phyloP scores from a whole-genome alignment of 176 grass and related monocot genomes.

The Metroxylon sagu region DNA sequence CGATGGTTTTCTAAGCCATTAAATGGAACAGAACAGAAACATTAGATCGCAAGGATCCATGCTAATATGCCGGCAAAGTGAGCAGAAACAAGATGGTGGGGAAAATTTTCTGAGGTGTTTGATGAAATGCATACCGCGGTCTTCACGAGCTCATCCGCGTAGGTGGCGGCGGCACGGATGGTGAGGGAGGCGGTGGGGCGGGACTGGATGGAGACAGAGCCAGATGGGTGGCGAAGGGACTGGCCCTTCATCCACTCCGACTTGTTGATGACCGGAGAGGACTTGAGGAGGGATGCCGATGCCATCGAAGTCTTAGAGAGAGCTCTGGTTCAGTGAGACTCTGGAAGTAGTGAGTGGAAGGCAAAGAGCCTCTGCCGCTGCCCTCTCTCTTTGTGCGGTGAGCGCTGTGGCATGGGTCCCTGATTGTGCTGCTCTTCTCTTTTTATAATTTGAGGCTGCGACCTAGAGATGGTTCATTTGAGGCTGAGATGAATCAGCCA shows the following conservation, averaged over 20 bases:
- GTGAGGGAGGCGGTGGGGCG: conserved; percentile 1
- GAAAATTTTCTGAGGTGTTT: no score
- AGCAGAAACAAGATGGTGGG: no score
- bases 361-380: no score
- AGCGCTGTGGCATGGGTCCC: not conserved
- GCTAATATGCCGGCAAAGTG: no score
- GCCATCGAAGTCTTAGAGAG: conserved; percentile 22
- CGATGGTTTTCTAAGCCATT: conserved; percentile 10
- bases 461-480: conserved; percentile 16
- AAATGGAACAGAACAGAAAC: no score
- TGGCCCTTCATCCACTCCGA: conserved; percentile 22
- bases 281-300: conserved; percentile 32
- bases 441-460: not conserved
- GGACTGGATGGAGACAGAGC: not conserved
- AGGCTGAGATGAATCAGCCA: conserved; percentile 29
- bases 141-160: conserved; percentile 16
- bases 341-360: no score
- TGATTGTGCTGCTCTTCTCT: not conserved
- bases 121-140: conserved; percentile 3
- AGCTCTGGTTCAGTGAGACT: not conserved
- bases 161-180: conserved; percentile 14
- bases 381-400: not conserved
- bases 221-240: not conserved
- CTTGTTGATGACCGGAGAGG: conserved; percentile 22
- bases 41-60: no score